Base-by-base conservation (phyloP, 208 protist species). In the Trypanosoma mega region DNA sequence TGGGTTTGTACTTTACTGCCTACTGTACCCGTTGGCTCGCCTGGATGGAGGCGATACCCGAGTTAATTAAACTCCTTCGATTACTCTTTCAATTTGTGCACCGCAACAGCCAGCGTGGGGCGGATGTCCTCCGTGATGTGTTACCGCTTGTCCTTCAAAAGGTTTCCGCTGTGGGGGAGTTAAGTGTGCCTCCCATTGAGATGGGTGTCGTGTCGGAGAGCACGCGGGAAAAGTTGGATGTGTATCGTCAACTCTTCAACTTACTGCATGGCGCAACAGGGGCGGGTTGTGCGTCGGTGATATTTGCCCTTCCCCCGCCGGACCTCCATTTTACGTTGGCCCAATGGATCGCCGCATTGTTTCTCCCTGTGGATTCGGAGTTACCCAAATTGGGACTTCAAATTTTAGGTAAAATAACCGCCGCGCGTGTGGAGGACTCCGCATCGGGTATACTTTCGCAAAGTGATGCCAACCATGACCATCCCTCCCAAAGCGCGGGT, bases 201-300 rank as follows among this genome's bases (percentile, higher is more conserved):
- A 70, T 83, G 66, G 82, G 77, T 29, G 74, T 93, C 16, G 60
- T 93, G 0, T 86, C 76, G 26, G 86, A 93, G 64, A 76, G 37
- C 18, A 61, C 73, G 7, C 73, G 80, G 0, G 86, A 93, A 71
- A 62, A 64, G 29, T 49, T 85, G 23, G 82, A 84, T 20, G 78
- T 90, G 43, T 90, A 88, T 68, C 63, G 71, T 34, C 76, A 87
- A 50, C 77, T 87, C 53, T 88, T 90, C 57, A 57, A 62, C 4
- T 74, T 79, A 39, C 27, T 93, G 2, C 78, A 86, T 29, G 73
- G 55, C 31, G 67, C 79, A 31, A 66, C 73, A 14, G 73, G 76
- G 9, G 80, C 72, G 54, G 74, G 73, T 23, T 86, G 86, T 50
- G 74, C 67, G 11, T 44, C 55, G 0, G 66, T 76, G 2, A 45